Conservation (phyloP, 768 basidiomycete genomes). For the Pleurotus sapidus region DNA sequence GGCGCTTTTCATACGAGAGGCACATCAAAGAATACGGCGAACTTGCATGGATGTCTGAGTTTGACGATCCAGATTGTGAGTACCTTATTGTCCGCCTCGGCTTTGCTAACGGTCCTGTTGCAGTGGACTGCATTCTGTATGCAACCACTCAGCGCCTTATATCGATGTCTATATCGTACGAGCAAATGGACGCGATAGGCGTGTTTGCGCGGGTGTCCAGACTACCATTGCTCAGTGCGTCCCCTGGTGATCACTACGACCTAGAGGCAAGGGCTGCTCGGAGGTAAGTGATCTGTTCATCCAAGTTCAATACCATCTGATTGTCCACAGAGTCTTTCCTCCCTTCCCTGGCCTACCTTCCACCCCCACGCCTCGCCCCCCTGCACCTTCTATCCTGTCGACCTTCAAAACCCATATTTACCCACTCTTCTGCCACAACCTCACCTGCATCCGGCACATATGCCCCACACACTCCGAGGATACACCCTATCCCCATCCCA, state of each 20-base stretch:
- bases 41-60: constrained; percentile 47
- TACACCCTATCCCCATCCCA: background rate
- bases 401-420: constrained; percentile 16
- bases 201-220: constrained; percentile 25
- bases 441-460: constrained; percentile 47
- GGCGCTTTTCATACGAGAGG: constrained; percentile 45
- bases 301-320: too few species aligned
- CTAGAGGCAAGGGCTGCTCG: too few species aligned
- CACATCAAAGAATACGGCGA: constrained; percentile 40
- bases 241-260: too few species aligned
- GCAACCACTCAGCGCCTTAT: too few species aligned
- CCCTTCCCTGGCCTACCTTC: background rate
- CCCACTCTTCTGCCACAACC: constrained; percentile 51
- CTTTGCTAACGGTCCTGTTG: constrained; percentile 9
- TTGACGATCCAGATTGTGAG: constrained; percentile 35
- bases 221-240: too few species aligned
- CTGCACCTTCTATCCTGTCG: background rate
- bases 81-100: background rate
- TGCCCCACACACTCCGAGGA: constrained; percentile 48
- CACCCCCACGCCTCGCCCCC: background rate
- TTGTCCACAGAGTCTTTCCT: constrained; percentile 25
- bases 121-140: too few species aligned
- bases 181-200: constrained; percentile 45
- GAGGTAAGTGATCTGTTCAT: too few species aligned
- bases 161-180: constrained; percentile 25